Evolutionary conservation across 2,329 filamentous ascomycete species (phyloP), one percentile per base, ranked within the genome.

Genomic region (Colletotrichum musicola): DNA sequence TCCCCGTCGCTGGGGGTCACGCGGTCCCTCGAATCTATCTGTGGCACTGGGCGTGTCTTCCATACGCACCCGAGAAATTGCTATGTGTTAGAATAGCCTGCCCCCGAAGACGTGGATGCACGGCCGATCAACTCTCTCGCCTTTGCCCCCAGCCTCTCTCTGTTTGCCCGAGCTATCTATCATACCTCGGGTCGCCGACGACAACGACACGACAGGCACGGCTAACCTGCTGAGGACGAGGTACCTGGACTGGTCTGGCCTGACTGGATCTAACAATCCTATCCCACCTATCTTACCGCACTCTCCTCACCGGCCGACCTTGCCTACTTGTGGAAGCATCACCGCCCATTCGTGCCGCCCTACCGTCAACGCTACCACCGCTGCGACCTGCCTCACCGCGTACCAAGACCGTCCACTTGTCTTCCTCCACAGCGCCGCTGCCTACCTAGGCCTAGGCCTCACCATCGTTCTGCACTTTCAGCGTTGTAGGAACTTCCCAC

Each of bases 21-120:
- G 66, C 66, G 66, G 66, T 66, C 66, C 44, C 62, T 61, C 25
- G 50, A 66, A 69, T 69, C 66, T 69, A 69, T 69, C 66, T 69
- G 62, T 66, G 56, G 66, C 66, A 69, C 44, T 60, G 55, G 65
- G 49, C 62, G 22, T 56, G 55, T 68, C 65, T 65, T 55, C 51
- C 65, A 55, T 55, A 59, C 54, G 18, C 54, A 22, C 44, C 44
- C 66, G 27, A 60, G 62, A 68, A 42, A 55, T 68, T 35, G 10
- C 30, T 60, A 64, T 68, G 65, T 62, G 65, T 54, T 68, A 68
- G 54, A 68, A 35, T 35, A 59, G 40, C n/a, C 54, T 38, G 38
- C 25, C 42, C 64, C 64, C 61, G n/a, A 63, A 42, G 42, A 42
- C 16, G 40, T 16, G 14, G 40, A 42, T 42, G 40, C 40, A 42